Evolutionary conservation across 768 basidiomycete species (phyloP).

Genomic region (Cantharellus cinnabarinus): DNA sequence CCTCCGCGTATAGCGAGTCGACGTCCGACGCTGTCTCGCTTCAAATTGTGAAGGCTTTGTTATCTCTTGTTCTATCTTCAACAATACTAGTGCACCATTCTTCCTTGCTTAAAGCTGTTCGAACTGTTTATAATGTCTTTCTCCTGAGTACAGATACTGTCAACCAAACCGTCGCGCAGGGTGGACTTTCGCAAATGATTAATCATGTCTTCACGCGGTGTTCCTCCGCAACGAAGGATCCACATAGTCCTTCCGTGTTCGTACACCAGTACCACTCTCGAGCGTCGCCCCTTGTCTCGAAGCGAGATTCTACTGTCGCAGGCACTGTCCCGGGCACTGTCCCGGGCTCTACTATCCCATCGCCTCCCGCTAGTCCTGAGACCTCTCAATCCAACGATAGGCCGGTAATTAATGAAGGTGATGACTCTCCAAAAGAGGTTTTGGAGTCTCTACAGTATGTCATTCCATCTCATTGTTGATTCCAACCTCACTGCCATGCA

Average conservation of each 20-base stretch:
- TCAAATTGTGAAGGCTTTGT: constrained; percentile 89
- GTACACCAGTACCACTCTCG: too few relatives aligned
- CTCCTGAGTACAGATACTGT: constrained; percentile 73
- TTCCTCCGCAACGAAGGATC: background rate
- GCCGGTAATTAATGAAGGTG: background rate
- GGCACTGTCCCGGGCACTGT: background rate
- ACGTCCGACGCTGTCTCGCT: constrained; percentile 82
- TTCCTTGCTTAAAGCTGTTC: constrained; percentile 81
- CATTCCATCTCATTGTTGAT: too few relatives aligned
- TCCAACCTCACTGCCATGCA: too few relatives aligned
- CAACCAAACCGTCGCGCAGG: constrained; percentile 96
- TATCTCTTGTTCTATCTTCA: constrained; percentile 72
- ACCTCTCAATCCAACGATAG: background rate
- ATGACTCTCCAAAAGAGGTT: background rate
- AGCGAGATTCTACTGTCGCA: background rate
- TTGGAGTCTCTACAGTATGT: too few relatives aligned
- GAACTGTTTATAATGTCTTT: constrained; percentile 97
- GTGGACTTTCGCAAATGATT: constrained; percentile 94
- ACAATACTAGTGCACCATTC: constrained; percentile 87
- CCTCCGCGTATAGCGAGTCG: constrained; percentile 70
- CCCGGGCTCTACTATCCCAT: background rate
- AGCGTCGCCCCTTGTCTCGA: too few relatives aligned
- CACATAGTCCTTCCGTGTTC: background rate
- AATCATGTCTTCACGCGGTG: constrained; percentile 88
- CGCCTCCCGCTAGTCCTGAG: background rate